These are phyloP conservation scores for Lentinula raphanica DNA, from an alignment of 768 basidiomycete genomes.

Conservation along the genomic window DNA sequence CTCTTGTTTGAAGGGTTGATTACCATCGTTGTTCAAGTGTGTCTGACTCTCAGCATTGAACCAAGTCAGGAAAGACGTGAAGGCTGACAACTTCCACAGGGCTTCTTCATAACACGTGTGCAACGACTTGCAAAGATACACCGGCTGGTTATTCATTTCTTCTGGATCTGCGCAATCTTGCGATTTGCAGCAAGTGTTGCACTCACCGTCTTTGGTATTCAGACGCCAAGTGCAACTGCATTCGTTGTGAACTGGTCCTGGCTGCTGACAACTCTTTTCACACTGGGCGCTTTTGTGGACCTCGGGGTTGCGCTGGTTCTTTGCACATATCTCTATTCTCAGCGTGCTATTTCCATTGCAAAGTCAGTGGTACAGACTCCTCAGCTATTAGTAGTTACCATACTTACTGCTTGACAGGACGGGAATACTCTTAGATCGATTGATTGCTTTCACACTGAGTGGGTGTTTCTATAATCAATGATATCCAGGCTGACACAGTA, in stretches of 20 bases:
- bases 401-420: no score
- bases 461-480: no score
- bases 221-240: background rate
- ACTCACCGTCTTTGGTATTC: background rate
- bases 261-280: background rate
- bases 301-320: background rate
- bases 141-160: background rate
- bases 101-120: background rate
- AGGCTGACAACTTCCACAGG: no score
- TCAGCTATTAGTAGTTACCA: no score
- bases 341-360: background rate
- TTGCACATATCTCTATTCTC: background rate
- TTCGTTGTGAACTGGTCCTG: background rate
- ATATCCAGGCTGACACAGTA: no score
- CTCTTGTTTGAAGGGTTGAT: no score
- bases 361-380: no score
- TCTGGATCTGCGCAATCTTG: background rate
- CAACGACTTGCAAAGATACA: background rate
- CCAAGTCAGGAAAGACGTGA: no score
- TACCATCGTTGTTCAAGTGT: no score
- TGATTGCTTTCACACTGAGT: no score
- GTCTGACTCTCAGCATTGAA: no score
- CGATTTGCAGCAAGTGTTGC: background rate
- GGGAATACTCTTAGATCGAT: no score
- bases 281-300: background rate